phyloP scores from a whole-genome alignment of 2,329 filamentous ascomycete species.

The Epichloe brachyelytri region DNA sequence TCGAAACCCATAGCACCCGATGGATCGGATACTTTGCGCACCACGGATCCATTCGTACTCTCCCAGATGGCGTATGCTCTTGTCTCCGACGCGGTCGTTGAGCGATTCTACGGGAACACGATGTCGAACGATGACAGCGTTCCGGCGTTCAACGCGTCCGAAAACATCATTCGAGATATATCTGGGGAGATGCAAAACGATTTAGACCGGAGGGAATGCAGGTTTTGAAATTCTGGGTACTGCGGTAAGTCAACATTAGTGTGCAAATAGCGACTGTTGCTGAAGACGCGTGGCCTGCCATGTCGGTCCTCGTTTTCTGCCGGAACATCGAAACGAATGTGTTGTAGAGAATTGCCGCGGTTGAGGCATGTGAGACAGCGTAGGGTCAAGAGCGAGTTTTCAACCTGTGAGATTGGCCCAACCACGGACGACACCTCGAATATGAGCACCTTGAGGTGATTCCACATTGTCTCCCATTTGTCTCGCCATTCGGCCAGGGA shows the following conservation, averaged over 20 bases:
- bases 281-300: slow-evolving; percentile 1
- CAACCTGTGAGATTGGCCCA: slow-evolving; percentile 11
- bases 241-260: not conserved
- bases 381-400: slow-evolving; percentile 12
- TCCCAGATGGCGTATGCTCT: slow-evolving; percentile 17
- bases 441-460: slow-evolving; percentile 17
- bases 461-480: slow-evolving; percentile 15
- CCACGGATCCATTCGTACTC: slow-evolving; percentile 24
- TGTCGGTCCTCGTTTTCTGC: slow-evolving; percentile 12
- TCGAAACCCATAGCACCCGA: slow-evolving; percentile 23
- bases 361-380: slow-evolving; percentile 16
- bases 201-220: slow-evolving; percentile 18
- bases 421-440: slow-evolving; percentile 8
- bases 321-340: slow-evolving; percentile 19
- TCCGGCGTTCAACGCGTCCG: slow-evolving; percentile 13
- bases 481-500: slow-evolving; percentile 5
- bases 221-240: slow-evolving; percentile 12
- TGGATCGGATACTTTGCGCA: slow-evolving; percentile 17
- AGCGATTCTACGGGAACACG: slow-evolving; percentile 18
- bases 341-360: slow-evolving; percentile 14
- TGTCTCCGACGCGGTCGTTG: slow-evolving; percentile 12
- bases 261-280: not conserved
- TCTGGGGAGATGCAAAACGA: slow-evolving; percentile 13
- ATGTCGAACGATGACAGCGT: slow-evolving; percentile 23
- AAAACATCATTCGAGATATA: slow-evolving; percentile 14